phyloP scores from a whole-genome alignment of 129 eudicot species.

The Daucus carota region DNA sequence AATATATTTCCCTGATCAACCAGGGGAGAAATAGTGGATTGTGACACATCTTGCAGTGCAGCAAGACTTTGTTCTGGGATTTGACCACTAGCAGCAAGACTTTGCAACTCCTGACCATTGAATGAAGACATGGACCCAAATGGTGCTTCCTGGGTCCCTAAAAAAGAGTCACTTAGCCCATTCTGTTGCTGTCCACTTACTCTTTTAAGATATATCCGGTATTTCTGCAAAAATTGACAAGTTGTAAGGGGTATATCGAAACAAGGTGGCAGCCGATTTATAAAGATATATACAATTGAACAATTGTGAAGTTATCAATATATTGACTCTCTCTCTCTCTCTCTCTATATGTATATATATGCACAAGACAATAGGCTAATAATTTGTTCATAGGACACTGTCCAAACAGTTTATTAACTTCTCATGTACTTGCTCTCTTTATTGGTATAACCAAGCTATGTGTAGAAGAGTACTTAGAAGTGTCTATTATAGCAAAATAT shows the following conservation, averaged over 20 bases:
- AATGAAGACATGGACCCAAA: conserved; percentile 64
- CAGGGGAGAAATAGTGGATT: conserved; percentile 42
- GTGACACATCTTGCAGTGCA: conserved; percentile 40
- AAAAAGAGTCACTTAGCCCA: conserved; percentile 48
- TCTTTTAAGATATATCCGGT: conserved; percentile 81
- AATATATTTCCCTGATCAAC: conserved; percentile 67
- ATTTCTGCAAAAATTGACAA: conserved; percentile 58
- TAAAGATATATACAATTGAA: neutral
- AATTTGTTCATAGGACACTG: too few species aligned
- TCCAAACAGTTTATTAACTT: neutral
- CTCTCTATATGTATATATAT: too few species aligned
- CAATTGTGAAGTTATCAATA: neutral
- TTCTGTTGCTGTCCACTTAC: conserved; percentile 64
- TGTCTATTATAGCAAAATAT: neutral
- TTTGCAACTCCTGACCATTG: conserved; percentile 65
- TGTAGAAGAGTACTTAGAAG: neutral
- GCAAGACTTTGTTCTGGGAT: conserved; percentile 74
- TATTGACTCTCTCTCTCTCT: too few species aligned
- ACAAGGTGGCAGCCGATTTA: neutral
- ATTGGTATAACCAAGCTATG: too few species aligned
- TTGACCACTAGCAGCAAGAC: conserved; percentile 64
- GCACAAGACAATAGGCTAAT: too few species aligned
- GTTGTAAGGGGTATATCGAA: conserved; percentile 16
- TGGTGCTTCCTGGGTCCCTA: conserved; percentile 45
- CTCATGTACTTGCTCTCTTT: too few species aligned